Percentiles rank a stretch among this genome's conserved stretches.
Conservation (phyloP, 225 moss, liverwort and hornwort genomes). For the Pleurozium schreberi region DNA sequence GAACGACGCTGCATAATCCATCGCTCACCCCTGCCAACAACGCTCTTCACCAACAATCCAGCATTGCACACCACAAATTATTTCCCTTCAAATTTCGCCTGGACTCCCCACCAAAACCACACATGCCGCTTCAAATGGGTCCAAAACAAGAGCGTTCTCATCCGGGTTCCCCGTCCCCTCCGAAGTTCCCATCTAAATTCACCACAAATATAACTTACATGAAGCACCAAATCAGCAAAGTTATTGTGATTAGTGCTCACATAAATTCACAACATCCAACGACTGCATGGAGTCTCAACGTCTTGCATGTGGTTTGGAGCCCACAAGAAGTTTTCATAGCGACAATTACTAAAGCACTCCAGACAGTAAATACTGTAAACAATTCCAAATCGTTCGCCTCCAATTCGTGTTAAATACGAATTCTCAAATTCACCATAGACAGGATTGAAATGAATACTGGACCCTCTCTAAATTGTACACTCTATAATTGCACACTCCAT, state of each 20-base stretch:
- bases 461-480: no score
- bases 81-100: neutral
- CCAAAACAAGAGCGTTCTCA: neutral
- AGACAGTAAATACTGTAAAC: neutral
- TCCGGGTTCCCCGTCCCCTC: neutral
- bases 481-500: no score
- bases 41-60: neutral
- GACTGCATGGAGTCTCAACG: neutral
- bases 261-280: neutral
- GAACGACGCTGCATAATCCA: slow-evolving; percentile 42
- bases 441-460: neutral
- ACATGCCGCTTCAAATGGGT: neutral
- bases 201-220: neutral
- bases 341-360: neutral
- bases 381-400: neutral
- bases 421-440: neutral
- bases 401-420: neutral
- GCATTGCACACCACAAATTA: neutral
- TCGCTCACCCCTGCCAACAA: neutral
- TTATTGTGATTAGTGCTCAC: neutral
- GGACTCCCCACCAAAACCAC: neutral
- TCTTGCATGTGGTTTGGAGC: neutral
- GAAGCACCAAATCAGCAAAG: neutral
- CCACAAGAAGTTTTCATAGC: neutral
- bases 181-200: neutral